Evolutionary conservation across 495 filamentous ascomycete species (phyloP).

Genomic region (Aspergillus nidulans): DNA sequence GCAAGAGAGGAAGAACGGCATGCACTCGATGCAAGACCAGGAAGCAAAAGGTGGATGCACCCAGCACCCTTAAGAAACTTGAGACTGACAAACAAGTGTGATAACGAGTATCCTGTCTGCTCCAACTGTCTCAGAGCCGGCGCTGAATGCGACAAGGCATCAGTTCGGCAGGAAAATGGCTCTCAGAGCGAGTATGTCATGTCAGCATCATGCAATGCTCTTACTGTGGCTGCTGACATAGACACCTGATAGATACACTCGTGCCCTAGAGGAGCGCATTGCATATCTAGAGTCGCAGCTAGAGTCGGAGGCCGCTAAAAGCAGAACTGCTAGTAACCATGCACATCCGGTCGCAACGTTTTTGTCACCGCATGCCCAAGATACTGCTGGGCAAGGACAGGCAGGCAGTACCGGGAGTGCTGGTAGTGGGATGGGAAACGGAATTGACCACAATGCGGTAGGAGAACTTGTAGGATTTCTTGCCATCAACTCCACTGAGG

Average conservation of each 20-base stretch:
- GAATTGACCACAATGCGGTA: constrained; percentile 39
- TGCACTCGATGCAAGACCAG: constrained; percentile 50
- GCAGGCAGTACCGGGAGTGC: constrained; percentile 8
- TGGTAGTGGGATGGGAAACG: constrained; percentile 11
- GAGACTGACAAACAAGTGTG: constrained; percentile 25
- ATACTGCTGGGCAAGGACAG: constrained; percentile 14
- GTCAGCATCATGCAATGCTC: background rate
- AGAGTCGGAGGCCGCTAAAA: constrained; percentile 17
- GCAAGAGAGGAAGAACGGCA: constrained; percentile 48
- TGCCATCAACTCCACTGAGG: constrained; percentile 44
- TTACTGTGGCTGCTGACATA: background rate
- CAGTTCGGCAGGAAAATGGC: constrained; percentile 39
- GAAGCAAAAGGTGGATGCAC: constrained; percentile 42
- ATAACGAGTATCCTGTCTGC: constrained; percentile 44
- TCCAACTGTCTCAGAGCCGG: constrained; percentile 50
- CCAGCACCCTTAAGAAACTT: background rate
- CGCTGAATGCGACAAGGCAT: constrained; percentile 44
- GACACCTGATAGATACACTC: constrained; percentile 34
- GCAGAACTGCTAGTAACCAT: constrained; percentile 6
- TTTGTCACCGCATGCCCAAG: constrained; percentile 25
- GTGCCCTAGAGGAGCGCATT: constrained; percentile 44
- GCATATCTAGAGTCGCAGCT: constrained; percentile 41
- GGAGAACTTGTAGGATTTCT: constrained; percentile 50
- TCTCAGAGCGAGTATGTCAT: constrained; percentile 37
- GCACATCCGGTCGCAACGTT: constrained; percentile 19